A percentile compares a stretch with the other conserved stretches of the same genome.
Evolutionary conservation across 1,139 yeast species (phyloP).

Genomic region (Geotrichum siamense): DNA sequence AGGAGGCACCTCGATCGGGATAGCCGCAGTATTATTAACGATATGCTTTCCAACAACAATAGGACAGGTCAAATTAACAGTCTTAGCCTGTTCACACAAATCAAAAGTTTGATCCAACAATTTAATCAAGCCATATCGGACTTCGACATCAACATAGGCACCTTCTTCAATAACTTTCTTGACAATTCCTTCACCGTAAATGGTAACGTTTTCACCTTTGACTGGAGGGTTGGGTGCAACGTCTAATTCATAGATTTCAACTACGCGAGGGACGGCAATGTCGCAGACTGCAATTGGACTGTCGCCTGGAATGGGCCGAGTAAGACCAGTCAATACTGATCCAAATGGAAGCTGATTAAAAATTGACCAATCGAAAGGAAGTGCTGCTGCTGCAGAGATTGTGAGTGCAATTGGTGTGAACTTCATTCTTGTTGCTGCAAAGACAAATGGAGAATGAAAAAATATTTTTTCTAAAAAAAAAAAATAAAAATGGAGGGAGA

Average conservation of each 20-base stretch:
- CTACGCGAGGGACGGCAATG: conserved; percentile 49
- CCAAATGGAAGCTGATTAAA: background rate
- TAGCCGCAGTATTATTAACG: conserved; percentile 63
- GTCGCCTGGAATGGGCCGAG: conserved; percentile 62
- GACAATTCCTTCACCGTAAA: conserved; percentile 63
- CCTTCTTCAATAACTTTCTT: conserved; percentile 59
- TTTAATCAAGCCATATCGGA: conserved; percentile 82
- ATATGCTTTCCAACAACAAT: conserved; percentile 58
- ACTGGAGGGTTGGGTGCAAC: conserved; percentile 82
- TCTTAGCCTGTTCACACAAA: conserved; percentile 72
- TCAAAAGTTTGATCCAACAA: conserved; percentile 80
- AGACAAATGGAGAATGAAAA: no score
- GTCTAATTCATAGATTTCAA: conserved; percentile 52
- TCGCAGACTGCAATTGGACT: conserved; percentile 82
- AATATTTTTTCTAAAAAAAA: no score
- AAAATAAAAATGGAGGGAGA: no score
- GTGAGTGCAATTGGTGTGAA: background rate
- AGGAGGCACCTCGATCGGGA: conserved; percentile 93
- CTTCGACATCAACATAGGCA: conserved; percentile 89
- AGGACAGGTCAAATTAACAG: conserved; percentile 71
- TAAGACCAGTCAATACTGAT: background rate
- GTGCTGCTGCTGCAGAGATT: background rate
- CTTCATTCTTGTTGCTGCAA: conserved; percentile 1
- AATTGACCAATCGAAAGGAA: background rate
- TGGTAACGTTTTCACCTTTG: conserved; percentile 71